A percentile compares a stretch with the other conserved stretches of the same genome.
These are phyloP conservation scores for Cryphonectria carpinicola DNA, from an alignment of 2,329 filamentous ascomycete species.

Conservation along the genomic window DNA sequence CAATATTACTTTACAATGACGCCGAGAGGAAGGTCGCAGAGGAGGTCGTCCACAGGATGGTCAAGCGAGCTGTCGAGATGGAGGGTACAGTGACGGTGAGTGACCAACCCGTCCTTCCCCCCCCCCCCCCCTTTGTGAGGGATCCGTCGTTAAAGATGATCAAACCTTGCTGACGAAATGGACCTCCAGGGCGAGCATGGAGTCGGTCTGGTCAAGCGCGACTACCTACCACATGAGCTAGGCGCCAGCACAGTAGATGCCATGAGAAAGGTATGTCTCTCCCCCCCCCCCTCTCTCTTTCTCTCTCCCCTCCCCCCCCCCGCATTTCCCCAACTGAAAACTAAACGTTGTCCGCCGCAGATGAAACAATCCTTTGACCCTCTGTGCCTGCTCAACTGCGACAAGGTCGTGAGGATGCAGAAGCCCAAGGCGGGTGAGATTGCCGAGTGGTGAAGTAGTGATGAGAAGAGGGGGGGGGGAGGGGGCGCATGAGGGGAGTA, in stretches of 20 bases:
- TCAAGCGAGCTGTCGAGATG: constrained; percentile 81
- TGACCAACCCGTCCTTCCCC: constrained; percentile 15
- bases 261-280: constrained; percentile 72
- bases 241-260: constrained; percentile 75
- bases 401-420: constrained; percentile 69
- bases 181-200: constrained; percentile 72
- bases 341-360: constrained; percentile 42
- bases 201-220: constrained; percentile 81
- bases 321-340: not conserved
- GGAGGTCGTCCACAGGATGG: constrained; percentile 78
- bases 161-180: constrained; percentile 19
- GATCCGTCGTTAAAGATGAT: not conserved
- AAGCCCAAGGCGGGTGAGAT: constrained; percentile 54
- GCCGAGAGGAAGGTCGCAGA: constrained; percentile 69
- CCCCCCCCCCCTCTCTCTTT: constrained; percentile 14
- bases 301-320: not conserved
- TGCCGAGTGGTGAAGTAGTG: constrained; percentile 44
- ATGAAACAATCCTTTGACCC: constrained; percentile 83
- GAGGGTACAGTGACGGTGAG: constrained; percentile 79
- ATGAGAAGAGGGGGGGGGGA: not conserved
- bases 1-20: constrained; percentile 66
- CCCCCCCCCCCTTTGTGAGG: not conserved
- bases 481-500: not conserved
- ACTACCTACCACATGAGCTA: constrained; percentile 80
- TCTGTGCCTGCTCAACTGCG: constrained; percentile 69